A percentile compares a stretch with the other conserved stretches of the same genome.
phyloP scores from a whole-genome alignment of 2,329 filamentous ascomycete species.

The Lecanosticta acicola region DNA sequence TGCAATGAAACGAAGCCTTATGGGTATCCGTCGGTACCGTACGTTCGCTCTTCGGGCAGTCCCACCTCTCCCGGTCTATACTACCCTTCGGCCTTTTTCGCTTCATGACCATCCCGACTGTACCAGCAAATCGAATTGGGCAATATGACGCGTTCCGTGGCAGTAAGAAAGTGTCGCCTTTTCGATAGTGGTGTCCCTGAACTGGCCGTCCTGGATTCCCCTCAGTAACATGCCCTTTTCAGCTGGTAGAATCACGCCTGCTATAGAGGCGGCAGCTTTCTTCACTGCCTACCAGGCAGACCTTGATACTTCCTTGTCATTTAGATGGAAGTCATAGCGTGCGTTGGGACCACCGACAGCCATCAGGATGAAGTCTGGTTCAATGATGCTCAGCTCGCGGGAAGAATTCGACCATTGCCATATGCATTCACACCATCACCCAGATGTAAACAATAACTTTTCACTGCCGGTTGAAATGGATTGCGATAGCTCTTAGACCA shows the following conservation, averaged over 20 bases:
- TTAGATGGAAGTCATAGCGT: conserved; percentile 96
- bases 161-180: conserved; percentile 90
- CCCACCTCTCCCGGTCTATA: conserved; percentile 81
- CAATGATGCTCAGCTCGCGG: neutral
- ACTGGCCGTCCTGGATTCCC: conserved; percentile 66
- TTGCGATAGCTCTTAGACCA: conserved; percentile 82
- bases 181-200: conserved; percentile 82
- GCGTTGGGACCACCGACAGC: conserved; percentile 95
- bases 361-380: conserved; percentile 66
- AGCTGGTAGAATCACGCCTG: conserved; percentile 98
- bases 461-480: conserved; percentile 85
- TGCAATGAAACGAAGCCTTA: conserved; percentile 82
- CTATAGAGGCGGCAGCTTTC: neutral
- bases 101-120: conserved; percentile 90
- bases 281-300: neutral
- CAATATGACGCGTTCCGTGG: conserved; percentile 90
- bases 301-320: conserved; percentile 62
- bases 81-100: conserved; percentile 67
- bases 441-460: conserved; percentile 96
- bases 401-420: too few species aligned
- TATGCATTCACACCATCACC: conserved; percentile 56
- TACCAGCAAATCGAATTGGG: conserved; percentile 85
- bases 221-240: conserved; percentile 90
- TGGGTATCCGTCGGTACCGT: conserved; percentile 61
- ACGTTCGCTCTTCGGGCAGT: conserved; percentile 63